phyloP scores from a whole-genome alignment of 2,329 filamentous ascomycete species.

The Monilinia polystroma region DNA sequence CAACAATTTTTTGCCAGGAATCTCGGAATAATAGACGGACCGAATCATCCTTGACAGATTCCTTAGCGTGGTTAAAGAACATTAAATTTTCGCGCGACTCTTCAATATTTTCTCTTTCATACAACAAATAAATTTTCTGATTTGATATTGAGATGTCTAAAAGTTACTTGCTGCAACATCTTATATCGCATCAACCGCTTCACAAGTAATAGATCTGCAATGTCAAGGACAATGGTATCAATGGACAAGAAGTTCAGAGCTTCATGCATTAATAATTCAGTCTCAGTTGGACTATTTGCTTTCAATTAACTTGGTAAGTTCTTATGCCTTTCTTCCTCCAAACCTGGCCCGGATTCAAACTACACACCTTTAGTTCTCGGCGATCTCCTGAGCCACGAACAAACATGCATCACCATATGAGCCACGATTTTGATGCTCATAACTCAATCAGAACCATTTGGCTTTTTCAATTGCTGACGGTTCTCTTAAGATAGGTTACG shows the following conservation, averaged over 20 bases:
- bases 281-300: not conserved
- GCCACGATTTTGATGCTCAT: slow-evolving; percentile 40
- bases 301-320: slow-evolving; percentile 23
- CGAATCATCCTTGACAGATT: not conserved
- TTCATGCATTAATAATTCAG: not conserved
- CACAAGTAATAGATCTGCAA: slow-evolving; percentile 1
- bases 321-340: slow-evolving; percentile 26
- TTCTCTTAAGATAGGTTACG: not conserved
- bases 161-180: not conserved
- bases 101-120: not conserved
- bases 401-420: slow-evolving; percentile 79
- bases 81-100: slow-evolving; percentile 21
- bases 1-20: slow-evolving; percentile 9
- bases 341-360: slow-evolving; percentile 19
- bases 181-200: slow-evolving; percentile 11
- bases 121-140: slow-evolving; percentile 1
- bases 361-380: slow-evolving; percentile 35
- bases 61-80: slow-evolving; percentile 2
- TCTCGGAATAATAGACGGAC: slow-evolving; percentile 12
- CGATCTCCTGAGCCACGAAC: slow-evolving; percentile 43
- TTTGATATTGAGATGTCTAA: not conserved
- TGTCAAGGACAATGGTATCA: not conserved
- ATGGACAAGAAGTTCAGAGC: not conserved
- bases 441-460: slow-evolving; percentile 24
- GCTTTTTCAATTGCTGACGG: slow-evolving; percentile 29